These are phyloP conservation scores for Alternaria triticina DNA, from an alignment of 2,329 filamentous ascomycete species.

Conservation along the genomic window DNA sequence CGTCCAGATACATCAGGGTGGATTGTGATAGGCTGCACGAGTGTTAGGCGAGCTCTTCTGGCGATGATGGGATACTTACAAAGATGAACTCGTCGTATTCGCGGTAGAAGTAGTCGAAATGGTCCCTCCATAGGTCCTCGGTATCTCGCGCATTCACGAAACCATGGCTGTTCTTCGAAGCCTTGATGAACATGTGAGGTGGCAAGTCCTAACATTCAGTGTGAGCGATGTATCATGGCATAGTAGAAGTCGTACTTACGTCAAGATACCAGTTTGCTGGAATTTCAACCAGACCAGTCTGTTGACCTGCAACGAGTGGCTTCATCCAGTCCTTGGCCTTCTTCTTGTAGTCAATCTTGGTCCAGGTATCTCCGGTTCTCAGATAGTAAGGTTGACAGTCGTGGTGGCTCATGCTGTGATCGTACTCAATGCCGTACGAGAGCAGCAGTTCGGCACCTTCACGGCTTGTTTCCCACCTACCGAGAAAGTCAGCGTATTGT, in stretches of 20 bases:
- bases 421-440: constrained; percentile 72
- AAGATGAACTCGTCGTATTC: constrained; percentile 80
- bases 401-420: constrained; percentile 70
- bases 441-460: constrained; percentile 70
- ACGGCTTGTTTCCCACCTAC: constrained; percentile 69
- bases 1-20: constrained; percentile 71
- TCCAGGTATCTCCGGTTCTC: constrained; percentile 69
- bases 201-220: constrained; percentile 51
- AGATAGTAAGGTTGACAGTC: constrained; percentile 70
- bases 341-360: constrained; percentile 70
- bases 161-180: constrained; percentile 67
- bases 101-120: constrained; percentile 76
- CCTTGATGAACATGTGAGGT: constrained; percentile 76
- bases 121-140: constrained; percentile 69
- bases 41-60: neutral
- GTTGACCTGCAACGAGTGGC: constrained; percentile 63
- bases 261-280: constrained; percentile 70
- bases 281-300: constrained; percentile 71
- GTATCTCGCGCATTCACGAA: constrained; percentile 63
- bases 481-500: constrained; percentile 45
- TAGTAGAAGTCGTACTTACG: constrained; percentile 4
- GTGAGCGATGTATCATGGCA: constrained; percentile 21
- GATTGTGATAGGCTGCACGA: constrained; percentile 67
- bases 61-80: constrained; percentile 55
- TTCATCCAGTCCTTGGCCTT: constrained; percentile 71